Percentiles rank a stretch among this genome's conserved stretches.
Evolutionary conservation across 2,329 filamentous ascomycete genomes (phyloP).

Genomic region (Helotiales sp.): DNA sequence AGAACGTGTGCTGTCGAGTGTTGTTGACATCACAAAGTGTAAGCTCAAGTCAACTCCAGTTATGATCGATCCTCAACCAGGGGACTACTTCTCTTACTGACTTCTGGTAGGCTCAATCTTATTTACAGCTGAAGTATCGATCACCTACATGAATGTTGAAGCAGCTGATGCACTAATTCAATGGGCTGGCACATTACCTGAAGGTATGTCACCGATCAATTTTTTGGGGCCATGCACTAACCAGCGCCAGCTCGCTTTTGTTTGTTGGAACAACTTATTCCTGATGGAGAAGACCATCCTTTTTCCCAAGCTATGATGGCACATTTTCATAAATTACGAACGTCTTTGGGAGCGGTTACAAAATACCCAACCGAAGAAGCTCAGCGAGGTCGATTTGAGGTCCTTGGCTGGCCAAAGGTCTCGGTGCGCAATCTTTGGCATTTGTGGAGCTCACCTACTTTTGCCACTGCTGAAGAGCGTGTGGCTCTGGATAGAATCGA

Average conservation of each 20-base stretch:
- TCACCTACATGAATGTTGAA: conserved; percentile 83
- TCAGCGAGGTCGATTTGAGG: conserved; percentile 71
- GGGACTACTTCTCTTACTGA: background rate
- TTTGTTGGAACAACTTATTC: conserved; percentile 84
- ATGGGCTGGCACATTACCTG: conserved; percentile 75
- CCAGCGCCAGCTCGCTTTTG: conserved; percentile 74
- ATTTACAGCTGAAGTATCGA: conserved; percentile 87
- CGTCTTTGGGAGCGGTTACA: conserved; percentile 75
- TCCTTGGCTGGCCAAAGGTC: conserved; percentile 70
- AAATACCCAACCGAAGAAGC: conserved; percentile 69
- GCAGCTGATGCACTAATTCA: conserved; percentile 75
- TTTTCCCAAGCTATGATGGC: conserved; percentile 86
- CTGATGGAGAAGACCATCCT: conserved; percentile 76
- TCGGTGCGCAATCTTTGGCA: conserved; percentile 77
- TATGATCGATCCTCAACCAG: background rate
- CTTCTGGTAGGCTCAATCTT: conserved; percentile 56
- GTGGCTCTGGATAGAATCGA: conserved; percentile 71
- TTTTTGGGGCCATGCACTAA: conserved; percentile 1
- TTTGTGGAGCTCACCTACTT: conserved; percentile 73
- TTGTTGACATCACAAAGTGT: conserved; percentile 62
- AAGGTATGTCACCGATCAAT: conserved; percentile 55
- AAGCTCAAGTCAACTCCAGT: conserved; percentile 28
- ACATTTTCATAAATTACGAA: conserved; percentile 82
- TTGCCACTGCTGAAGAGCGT: conserved; percentile 66
- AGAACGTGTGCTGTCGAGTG: conserved; percentile 59